Base-by-base conservation (phyloP, 148 eudicot genomes). In the Rhododendron vialii region DNA sequence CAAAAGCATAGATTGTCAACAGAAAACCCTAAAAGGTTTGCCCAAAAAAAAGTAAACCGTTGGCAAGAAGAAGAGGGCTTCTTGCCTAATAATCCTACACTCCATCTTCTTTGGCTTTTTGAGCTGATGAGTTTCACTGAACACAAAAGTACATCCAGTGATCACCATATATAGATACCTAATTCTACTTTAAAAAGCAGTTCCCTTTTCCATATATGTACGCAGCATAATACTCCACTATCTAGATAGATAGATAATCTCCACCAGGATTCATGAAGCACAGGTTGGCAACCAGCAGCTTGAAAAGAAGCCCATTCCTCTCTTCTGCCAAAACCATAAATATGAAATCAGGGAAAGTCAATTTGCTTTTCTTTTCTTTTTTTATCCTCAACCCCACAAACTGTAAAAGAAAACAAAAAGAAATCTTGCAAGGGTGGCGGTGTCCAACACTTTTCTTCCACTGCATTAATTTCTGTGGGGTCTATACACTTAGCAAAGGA, bases 211-310 rank as follows among this genome's bases (percentile, higher is more conserved):
- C 76, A 30, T 71, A 28, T 71, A 71, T 71, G 76, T 71, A 33
- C 41, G 20, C 76, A 14, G 76, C 38, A 30, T 30, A 30, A 30
- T 30, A 26, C 28, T 36, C 1, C 2, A 30, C 36, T 12, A 14
- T 2, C 6, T 3, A 53, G 20, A 55, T 55, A 55, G 59, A 30
- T 71, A 71, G 69, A 24, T 67, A 11, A 33, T 14, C 38, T 30
- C 76, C 81, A 22, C 5, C 80, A 47, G 18, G 55, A 36, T 65
- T 87, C 88, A 87, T 33, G 74, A 65, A 4, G 86, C 88, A 84
- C 90, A 87, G 18, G 87, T 78, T 30, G 89, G 89, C 83, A 85
- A 47, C 87, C 84, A 73, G 85, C 92, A 89, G 84, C 92, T 87
- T 55, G 92, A 85, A n/a, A 91, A 84, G 78, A 91, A 53, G 36